A percentile compares a stretch with the other conserved stretches of the same genome.
Conservation (phyloP, 31 red algal genomes). For the Asparagopsis taxiformis region DNA sequence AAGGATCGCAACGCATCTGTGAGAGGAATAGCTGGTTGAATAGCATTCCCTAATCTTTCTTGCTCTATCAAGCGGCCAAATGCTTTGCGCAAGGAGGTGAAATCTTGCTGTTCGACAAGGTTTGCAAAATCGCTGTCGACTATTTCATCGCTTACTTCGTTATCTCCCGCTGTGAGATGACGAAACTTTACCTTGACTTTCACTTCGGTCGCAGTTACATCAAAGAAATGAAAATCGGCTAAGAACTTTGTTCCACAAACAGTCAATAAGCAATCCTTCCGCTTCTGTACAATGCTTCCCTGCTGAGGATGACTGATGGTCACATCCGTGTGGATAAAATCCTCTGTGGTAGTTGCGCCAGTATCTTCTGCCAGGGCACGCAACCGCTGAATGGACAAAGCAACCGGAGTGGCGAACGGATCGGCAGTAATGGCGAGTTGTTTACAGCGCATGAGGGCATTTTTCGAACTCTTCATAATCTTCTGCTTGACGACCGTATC, state of each 20-base stretch:
- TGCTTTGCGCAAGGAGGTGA: slow-evolving; percentile 26
- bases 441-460: slow-evolving; percentile 26
- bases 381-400: slow-evolving; percentile 28
- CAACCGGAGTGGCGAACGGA: slow-evolving; percentile 43
- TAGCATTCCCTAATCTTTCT: slow-evolving; percentile 20
- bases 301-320: background rate
- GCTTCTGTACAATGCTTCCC: background rate
- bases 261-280: slow-evolving; percentile 22
- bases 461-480: slow-evolving; percentile 18
- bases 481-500: slow-evolving; percentile 32
- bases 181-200: slow-evolving; percentile 45
- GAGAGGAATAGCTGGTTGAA: slow-evolving; percentile 25
- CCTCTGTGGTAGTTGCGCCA: slow-evolving; percentile 24
- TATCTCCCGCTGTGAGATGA: slow-evolving; percentile 16
- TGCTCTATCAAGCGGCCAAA: slow-evolving; percentile 50
- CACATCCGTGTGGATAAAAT: background rate
- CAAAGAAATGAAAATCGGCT: slow-evolving; percentile 67
- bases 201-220: slow-evolving; percentile 8
- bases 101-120: slow-evolving; percentile 23
- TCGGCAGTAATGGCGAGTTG: slow-evolving; percentile 41
- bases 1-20: slow-evolving; percentile 45
- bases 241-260: slow-evolving; percentile 45
- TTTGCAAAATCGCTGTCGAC: slow-evolving; percentile 37
- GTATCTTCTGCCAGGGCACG: slow-evolving; percentile 40
- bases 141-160: slow-evolving; percentile 25